Evolutionary conservation across 164 flowering plant genomes (phyloP).

Genomic region (Pachysandra terminalis): DNA sequence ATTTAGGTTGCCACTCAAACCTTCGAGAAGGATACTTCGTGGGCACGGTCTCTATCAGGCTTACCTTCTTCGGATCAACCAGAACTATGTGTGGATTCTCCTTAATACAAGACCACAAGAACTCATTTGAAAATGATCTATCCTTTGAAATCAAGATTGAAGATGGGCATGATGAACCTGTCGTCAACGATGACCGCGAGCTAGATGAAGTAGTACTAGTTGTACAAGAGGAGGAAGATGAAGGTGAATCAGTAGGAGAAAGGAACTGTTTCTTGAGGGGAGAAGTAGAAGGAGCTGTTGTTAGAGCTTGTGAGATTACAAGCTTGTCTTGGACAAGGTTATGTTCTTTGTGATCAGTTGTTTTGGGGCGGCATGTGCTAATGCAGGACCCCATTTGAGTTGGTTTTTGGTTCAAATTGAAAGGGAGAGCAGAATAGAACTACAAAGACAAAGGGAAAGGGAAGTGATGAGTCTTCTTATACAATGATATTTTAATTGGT

Average conservation of each 20-base stretch:
- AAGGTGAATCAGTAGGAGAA: conserved; percentile 18
- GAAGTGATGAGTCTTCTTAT: no score
- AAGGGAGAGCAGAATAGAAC: background rate
- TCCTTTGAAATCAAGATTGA: conserved; percentile 25
- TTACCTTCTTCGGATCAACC: conserved; percentile 19
- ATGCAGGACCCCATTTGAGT: conserved; percentile 70
- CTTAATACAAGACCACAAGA: conserved; percentile 45
- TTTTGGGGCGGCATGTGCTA: conserved; percentile 51
- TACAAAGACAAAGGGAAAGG: background rate
- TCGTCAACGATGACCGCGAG: conserved; percentile 13
- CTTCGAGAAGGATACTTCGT: background rate
- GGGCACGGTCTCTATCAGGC: background rate
- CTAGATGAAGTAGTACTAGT: conserved; percentile 7
- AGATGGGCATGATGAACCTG: conserved; percentile 22
- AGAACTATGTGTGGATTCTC: conserved; percentile 57
- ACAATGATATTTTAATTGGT: background rate
- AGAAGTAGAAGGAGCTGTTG: conserved; percentile 10
- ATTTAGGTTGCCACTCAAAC: background rate
- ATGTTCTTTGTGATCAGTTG: conserved; percentile 12
- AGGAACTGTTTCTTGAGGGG: conserved; percentile 8
- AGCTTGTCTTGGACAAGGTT: conserved; percentile 52
- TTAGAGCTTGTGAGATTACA: conserved; percentile 37
- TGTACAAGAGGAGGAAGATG: conserved; percentile 24
- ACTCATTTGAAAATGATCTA: conserved; percentile 60
- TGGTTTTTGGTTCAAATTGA: background rate